Evolutionary conservation across 495 filamentous ascomycete genomes (phyloP), one percentile per base, ranked within the genome.

Genomic region (Penicillium riverlandense): DNA sequence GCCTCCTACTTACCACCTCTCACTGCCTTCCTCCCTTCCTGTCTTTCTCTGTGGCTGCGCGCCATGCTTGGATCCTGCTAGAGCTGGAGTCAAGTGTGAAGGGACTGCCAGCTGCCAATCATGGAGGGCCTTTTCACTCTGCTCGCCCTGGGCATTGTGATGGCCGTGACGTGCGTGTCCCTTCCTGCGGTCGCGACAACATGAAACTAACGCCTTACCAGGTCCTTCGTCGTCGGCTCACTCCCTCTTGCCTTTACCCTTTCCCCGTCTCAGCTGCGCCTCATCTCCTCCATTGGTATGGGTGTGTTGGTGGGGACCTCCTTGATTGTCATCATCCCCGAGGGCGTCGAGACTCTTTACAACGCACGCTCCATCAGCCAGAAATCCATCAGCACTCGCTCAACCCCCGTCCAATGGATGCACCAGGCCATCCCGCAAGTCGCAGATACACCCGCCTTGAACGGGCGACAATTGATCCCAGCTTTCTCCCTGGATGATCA

Each of bases 321-420:
- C 8, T 76, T 98, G 52, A 90, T 97, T 44, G 88, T 98, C 2
- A 98, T 98, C 59, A 95, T 98, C 56, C 92, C 92, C 0, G 92
- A 98, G 63, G 92, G 92, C 11, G 81, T 97, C 38, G 92, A 96
- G 56, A 92, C 92, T 7, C 70, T 96, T 38, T 90, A 95, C 57
- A 81, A 77, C 51, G 74, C 83, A 8, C 74, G 65, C 36, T 54
- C 62, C 12, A 45, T 47, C 28, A 40, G 36, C 42, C 58, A 50
- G 32, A 67, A 70, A 41, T 53, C 49, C 40, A 40, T 70, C 39
- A 61, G 49, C 40, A 52, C 51, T 12, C 65, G 67, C 9, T 43
- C 50, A 11, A 35, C 54, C 33, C 38, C 50, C 27, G 40, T 63
- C n/a, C 41, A 53, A 28, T 67, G 65, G 67, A 54, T 61, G 41